These are phyloP conservation scores for Benincasa hispida DNA, from an alignment of 306 rosid genomes.

Conservation along the genomic window DNA sequence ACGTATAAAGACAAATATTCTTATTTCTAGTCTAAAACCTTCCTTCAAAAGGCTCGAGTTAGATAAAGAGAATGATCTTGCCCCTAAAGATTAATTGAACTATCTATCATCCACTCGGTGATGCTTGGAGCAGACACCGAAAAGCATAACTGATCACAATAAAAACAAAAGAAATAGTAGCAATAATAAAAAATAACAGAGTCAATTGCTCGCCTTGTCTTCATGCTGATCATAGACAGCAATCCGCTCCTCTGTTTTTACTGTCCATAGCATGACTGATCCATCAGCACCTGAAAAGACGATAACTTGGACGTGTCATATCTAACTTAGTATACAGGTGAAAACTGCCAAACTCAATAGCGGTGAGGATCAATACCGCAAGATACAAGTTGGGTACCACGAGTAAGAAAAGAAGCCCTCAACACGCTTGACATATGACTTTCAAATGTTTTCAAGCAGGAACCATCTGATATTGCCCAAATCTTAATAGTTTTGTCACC, in stretches of 20 bases:
- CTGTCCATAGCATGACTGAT: constrained; percentile 79
- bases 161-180: neutral
- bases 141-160: neutral
- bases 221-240: constrained; percentile 83
- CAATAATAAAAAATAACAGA: neutral
- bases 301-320: neutral
- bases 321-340: neutral
- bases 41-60: neutral
- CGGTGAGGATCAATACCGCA: constrained; percentile 39
- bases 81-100: neutral
- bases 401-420: constrained; percentile 78
- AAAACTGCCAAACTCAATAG: neutral
- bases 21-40: neutral
- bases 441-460: constrained; percentile 89
- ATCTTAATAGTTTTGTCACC: constrained; percentile 91
- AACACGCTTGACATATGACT: constrained; percentile 88
- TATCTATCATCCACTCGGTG: neutral
- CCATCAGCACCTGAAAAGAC: constrained; percentile 81
- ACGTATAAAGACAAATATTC: neutral
- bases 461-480: constrained; percentile 90
- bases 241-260: constrained; percentile 72
- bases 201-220: constrained; percentile 52
- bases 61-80: neutral
- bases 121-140: neutral
- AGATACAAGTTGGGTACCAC: constrained; percentile 86